Evolutionary conservation across 2,329 filamentous ascomycete species (phyloP), one percentile per base, ranked within the genome.

Genomic region (Amauroascus niger): DNA sequence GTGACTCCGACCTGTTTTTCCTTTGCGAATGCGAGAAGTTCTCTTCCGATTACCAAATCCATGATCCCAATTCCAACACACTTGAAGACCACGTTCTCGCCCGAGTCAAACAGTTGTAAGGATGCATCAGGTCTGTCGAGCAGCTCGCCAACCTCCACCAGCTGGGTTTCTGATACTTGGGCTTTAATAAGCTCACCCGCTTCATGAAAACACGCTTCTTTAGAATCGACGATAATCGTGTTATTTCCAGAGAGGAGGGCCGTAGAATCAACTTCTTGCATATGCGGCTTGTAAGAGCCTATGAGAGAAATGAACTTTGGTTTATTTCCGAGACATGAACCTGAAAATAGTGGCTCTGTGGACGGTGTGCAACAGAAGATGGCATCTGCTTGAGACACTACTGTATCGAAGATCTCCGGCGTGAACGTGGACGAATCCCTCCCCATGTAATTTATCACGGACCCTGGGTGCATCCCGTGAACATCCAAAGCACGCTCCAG

Each of bases 161-260:
- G 57, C 45, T 74, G 65, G 1, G 66, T 64, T 16, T 61, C 63
- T 1, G 57, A 57, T 8, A 76, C 60, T 14, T 63, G 59, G 1
- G 72, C 74, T 47, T 61, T 65, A 33, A 75, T 71, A 30, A 77
- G 55, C 59, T 77, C 75, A 2, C 74, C 74, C 3, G 73, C 68
- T 56, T 76, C 73, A 45, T 71, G 65, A 48, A 75, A 59, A 56
- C 72, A 75, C 3, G 70, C 73, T 37, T 73, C 67, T 33, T 64
- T 68, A 7, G 60, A 76, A 58, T 88, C 86, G 4, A 88, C 86
- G 4, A 87, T 77, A 24, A 88, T 75, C 13, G 79, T 81, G 0
- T 81, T 81, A 0, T 81, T 82, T 60, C 86, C 83, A 1, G 63
- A 76, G 11, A 72, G 61, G 7, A 74, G 55, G 1, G 71, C 74